Evolutionary conservation across 2,329 filamentous ascomycete species (phyloP), one percentile per base, ranked within the genome.

Genomic region (Penicillium glabrum): DNA sequence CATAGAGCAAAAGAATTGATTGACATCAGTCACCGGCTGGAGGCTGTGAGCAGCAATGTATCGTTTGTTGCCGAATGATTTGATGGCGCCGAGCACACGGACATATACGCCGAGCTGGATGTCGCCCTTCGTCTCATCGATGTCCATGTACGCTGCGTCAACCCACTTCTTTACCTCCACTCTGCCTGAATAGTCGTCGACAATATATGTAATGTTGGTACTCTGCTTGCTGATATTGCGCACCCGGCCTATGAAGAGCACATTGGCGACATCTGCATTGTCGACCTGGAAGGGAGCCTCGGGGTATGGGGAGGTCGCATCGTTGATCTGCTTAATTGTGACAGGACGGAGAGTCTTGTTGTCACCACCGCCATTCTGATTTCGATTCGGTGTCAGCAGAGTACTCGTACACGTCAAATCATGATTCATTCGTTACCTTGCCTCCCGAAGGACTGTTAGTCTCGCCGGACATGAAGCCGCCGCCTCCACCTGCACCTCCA

Each of bases 141-240:
- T 75, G 43, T 81, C 79, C 72, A 80, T 77, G 44, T 43, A 64
- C 63, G 75, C 72, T 35, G 82, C 80, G 56, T 76, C 75, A 70
- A 75, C 73, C 76, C 69, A 75, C 63, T 59, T 76, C 70, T 69
- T 86, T 84, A 63, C 93, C 76, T 99, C 96, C 67, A 97, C 88
- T 60, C 87, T 83, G 58, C 91, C 93, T 1, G 96, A 99, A 72
- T 95, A 95, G 76, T 99, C 95, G 77, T 99, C 95, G 67, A 99
- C 81, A 69, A 88, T 90, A 83, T 96, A 96, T 46, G 91, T 96
- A 65, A 92, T 87, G 78, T 96, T 96, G 64, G 93, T 97, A 41
- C 89, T 85, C 78, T 96, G 91, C n/a, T 85, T 83, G 71, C 86
- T 89, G 76, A 97, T 87, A 76, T 87, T 87, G 72, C 92, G 91